phyloP scores from a whole-genome alignment of 768 basidiomycete species.

The Suillus ampliporus region DNA sequence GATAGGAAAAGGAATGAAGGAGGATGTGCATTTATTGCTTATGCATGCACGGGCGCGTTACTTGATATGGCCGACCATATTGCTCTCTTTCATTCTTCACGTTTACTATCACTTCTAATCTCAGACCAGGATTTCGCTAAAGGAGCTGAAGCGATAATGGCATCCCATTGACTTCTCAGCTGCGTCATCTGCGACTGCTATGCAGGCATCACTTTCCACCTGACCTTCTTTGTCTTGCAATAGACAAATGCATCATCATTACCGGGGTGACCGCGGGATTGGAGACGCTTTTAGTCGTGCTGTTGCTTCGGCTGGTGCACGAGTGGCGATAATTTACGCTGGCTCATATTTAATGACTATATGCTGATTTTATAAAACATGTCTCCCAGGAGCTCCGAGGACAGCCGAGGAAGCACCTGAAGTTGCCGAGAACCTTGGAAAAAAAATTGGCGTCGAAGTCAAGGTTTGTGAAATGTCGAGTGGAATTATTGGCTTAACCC shows the following conservation, averaged over 20 bases:
- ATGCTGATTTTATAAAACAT: neutral
- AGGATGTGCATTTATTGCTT: neutral
- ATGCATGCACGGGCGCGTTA: neutral
- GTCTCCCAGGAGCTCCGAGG: slow-evolving; percentile 45
- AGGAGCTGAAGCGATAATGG: too few relatives aligned
- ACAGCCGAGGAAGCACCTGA: slow-evolving; percentile 57
- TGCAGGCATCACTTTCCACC: neutral
- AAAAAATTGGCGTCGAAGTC: slow-evolving; percentile 55
- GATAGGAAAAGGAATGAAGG: slow-evolving; percentile 1
- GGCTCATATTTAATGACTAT: neutral
- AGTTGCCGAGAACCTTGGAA: slow-evolving; percentile 51
- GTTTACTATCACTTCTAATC: neutral
- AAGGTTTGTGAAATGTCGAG: slow-evolving; percentile 16
- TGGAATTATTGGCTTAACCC: neutral
- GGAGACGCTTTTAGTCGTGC: slow-evolving; percentile 60
- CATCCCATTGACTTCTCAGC: neutral
- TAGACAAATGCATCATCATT: slow-evolving; percentile 58
- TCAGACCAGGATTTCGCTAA: too few relatives aligned
- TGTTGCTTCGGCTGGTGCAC: slow-evolving; percentile 58
- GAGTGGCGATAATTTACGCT: slow-evolving; percentile 66
- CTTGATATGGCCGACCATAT: neutral
- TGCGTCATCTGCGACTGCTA: neutral
- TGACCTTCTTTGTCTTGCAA: neutral
- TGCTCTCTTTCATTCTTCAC: neutral
- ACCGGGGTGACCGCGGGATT: slow-evolving; percentile 71